Base-by-base conservation (phyloP, 192 early-diverging fungal genomes). In the Coemansia sp. region DNA sequence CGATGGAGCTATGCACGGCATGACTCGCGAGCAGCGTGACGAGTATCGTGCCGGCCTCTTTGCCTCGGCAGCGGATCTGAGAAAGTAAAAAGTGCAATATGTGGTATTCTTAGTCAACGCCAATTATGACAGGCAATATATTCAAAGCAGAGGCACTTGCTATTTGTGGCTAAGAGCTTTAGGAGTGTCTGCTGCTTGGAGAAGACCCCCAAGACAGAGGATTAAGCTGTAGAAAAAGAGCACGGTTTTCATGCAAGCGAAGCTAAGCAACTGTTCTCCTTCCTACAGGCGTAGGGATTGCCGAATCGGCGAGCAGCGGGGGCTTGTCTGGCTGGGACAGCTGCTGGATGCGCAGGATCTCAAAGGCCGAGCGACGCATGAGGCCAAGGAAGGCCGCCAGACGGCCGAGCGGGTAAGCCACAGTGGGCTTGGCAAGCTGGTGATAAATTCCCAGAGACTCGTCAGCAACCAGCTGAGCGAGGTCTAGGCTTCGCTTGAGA, bases 381-480 rank as follows among this genome's bases (percentile, higher is more conserved):
- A 78, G 65, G 3, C 60, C 66, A 75, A 87, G 70, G 42, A 87
- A 84, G 40, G 77, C 74, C 5, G 67, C 42, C 50, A 86, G 69
- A 3, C 84, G 78, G 18, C 76, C 67, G 6, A 66, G 72, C 11
- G 82, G 84, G 50, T 79, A 65, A 34, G 60, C 11, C n/a, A 48
- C 40, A 9, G 69, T 70, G 7, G 82, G 39, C 62, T 82, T 83
- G 35, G 82, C 75, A 65, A 87, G 58, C 46, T 75, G 73, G 40
- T 56, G 72, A 48, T 84, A 83, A 26, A 82, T 83, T 13, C 71
- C 74, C 10, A 74, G 63, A 7, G 68, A 58, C 39, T 84, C 81
- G 46, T 76, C 74, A 3, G 87, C 87, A 0, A 88, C 83, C 36
- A 84, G 60, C 61, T 86, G 83, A 4, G 84, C 78, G 61, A 88